Evolutionary conservation across 805 yeast species (phyloP).

Genomic region (Helenozyma baotianmanensis): DNA sequence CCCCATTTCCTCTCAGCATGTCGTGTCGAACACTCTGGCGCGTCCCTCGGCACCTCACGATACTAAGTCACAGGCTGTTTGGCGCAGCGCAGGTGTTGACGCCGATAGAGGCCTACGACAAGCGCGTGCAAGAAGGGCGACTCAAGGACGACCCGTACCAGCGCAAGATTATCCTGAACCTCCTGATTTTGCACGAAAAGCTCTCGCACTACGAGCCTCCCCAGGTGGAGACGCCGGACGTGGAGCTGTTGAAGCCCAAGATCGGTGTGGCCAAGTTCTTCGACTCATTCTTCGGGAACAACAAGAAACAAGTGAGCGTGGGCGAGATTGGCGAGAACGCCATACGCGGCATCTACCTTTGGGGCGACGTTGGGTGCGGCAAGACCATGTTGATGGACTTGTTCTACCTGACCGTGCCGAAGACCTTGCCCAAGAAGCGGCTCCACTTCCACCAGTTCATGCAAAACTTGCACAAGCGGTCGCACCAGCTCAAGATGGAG

Average conservation of each 20-base stretch:
- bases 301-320: slow-evolving; percentile 1
- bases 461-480: slow-evolving; percentile 87
- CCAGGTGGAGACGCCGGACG: slow-evolving; percentile 47
- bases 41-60: too few species aligned
- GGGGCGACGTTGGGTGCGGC: slow-evolving; percentile 98
- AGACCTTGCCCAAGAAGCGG: slow-evolving; percentile 69
- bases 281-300: slow-evolving; percentile 9
- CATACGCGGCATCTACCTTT: slow-evolving; percentile 82
- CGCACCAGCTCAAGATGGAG: slow-evolving; percentile 65
- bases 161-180: slow-evolving; percentile 59
- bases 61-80: too few species aligned
- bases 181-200: slow-evolving; percentile 55
- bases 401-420: slow-evolving; percentile 80
- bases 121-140: slow-evolving; percentile 43
- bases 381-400: slow-evolving; percentile 98
- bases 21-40: too few species aligned
- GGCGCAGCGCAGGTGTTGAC: too few species aligned
- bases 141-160: slow-evolving; percentile 77
- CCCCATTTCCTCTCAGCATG: too few species aligned
- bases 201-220: slow-evolving; percentile 62
- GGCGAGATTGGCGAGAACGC: slow-evolving; percentile 22
- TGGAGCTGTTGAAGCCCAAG: slow-evolving; percentile 48
- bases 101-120: slow-evolving; percentile 51
- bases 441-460: slow-evolving; percentile 95
- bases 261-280: slow-evolving; percentile 39